Evolutionary conservation across 495 filamentous ascomycete species (phyloP), one percentile per base, ranked within the genome.

Genomic region (Penicillium daleae): DNA sequence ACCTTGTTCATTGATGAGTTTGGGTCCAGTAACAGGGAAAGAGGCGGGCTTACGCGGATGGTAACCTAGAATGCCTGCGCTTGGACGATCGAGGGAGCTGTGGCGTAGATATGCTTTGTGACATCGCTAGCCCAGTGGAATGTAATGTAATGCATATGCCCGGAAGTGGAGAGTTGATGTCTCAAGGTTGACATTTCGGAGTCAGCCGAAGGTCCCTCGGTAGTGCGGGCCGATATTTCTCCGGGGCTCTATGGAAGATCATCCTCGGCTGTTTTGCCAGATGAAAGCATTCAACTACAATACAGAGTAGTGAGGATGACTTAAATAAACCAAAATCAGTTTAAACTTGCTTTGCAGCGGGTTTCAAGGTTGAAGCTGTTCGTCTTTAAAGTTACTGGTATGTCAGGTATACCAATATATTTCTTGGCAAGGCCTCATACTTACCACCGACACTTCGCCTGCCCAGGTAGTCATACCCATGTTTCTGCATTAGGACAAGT

Each of bases 221-320:
- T 26, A 32, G 29, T 22, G 15, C 57, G 57, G 57, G 31, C 57
- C 57, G 44, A 51, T 35, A 13, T 59, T 59, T 35, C 12, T 37
- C 44, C 56, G 42, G 4, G 42, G 21, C 15, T 39, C 33, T 35
- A 12, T 10, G 10, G 0, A 3, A 13, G 6, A 12, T 12, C 32
- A 33, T 33, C 10, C 8, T 33, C 32, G 8, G 10, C 32, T 33
- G 7, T 33, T 31, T 31, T 7, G 29, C 29, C 29, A 31, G 29
- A 31, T 3, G 29, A 3, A 31, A 31, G 29, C n/a, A 9, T 33
- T 33, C 32, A 37, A 15, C 35, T 37, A 37, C 13, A 2, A n/a
- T n/a, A n/a, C n/a, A n/a, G n/a, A n/a, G n/a, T n/a, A n/a, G n/a
- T n/a, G n/a, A n/a, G n/a, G n/a, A n/a, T n/a, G n/a, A n/a, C n/a